phyloP scores from a whole-genome alignment of 2,329 filamentous ascomycete genomes.

The Cladosporium oxysporum region DNA sequence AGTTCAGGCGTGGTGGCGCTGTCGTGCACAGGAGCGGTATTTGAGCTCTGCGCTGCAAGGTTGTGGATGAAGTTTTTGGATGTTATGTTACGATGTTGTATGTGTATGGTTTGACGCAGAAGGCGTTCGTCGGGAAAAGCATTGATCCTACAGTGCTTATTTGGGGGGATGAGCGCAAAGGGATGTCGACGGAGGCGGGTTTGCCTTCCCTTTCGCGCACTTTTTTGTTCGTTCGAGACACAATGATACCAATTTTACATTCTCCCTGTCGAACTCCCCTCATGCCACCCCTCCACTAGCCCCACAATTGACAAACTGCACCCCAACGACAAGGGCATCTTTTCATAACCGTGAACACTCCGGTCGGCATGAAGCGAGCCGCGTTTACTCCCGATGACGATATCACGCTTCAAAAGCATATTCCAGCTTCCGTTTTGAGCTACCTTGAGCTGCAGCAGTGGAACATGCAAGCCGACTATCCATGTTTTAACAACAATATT shows the following conservation, averaged over 20 bases:
- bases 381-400: too few species aligned
- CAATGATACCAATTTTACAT: background rate
- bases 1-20: slow-evolving; percentile 73
- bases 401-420: too few species aligned
- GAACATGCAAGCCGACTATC: too few species aligned
- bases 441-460: too few species aligned
- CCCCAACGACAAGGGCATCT: too few species aligned
- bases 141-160: background rate
- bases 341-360: too few species aligned
- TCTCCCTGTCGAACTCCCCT: background rate
- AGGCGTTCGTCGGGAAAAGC: background rate
- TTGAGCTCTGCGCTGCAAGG: slow-evolving; percentile 35
- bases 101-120: background rate
- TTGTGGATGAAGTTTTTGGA: background rate
- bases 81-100: background rate
- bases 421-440: too few species aligned
- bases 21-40: slow-evolving; percentile 75
- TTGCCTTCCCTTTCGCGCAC: background rate
- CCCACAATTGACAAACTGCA: too few species aligned
- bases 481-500: too few species aligned
- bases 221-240: background rate
- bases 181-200: background rate
- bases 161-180: background rate
- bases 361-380: too few species aligned
- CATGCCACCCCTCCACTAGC: too few species aligned